Evolutionary conservation across 1,139 yeast genomes (phyloP), one percentile per base, ranked within the genome.

Genomic region (Yamadazyma blattariae): DNA sequence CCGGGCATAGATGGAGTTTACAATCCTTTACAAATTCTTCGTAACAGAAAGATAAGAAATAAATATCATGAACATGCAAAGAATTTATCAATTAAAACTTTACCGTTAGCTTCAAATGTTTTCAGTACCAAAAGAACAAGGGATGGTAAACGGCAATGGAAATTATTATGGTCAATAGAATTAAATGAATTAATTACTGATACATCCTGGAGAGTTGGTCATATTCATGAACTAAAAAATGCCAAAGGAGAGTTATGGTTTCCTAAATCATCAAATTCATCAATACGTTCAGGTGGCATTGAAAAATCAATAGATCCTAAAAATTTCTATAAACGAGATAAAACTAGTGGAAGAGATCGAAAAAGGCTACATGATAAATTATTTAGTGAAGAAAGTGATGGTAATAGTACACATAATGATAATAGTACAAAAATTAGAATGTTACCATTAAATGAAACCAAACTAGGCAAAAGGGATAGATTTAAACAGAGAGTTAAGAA

Each of bases 21-120:
- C 59, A 88, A 88, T 52, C 96, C 96, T 1, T 61, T 88, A 30
- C 96, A 86, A 53, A 73, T 81, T 14, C 76, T 88, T 25, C 63
- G 97, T 41, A 84, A 88, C 55, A 65, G 96, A 37, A 67, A 69
- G 39, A 54, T 81, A 9, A 55, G 71, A 45, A 69, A 71, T 44
- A 74, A 71, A 45, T 62, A 71, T 46, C 61, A 61, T 28, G 76
- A 72, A 33, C 56, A 54, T 35, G 68, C 69, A 12, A 58, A 58
- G 32, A 60, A 61, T 1, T 44, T 68, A 9, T 42, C 61, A 3
- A 48, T 59, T 18, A 61, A 62, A 37, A 54, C 67, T 1, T 48
- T 67, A 4, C 79, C 80, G 3, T 56, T 74, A 25, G 80, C 85
- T 1, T 75, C 80, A 9, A 66, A 74, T 35, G 78, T 70, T 0